A percentile compares a stretch with the other conserved stretches of the same genome.
Evolutionary conservation across 108 stramenopile genomes (phyloP).

Genomic region (Conticribra guillardii): DNA sequence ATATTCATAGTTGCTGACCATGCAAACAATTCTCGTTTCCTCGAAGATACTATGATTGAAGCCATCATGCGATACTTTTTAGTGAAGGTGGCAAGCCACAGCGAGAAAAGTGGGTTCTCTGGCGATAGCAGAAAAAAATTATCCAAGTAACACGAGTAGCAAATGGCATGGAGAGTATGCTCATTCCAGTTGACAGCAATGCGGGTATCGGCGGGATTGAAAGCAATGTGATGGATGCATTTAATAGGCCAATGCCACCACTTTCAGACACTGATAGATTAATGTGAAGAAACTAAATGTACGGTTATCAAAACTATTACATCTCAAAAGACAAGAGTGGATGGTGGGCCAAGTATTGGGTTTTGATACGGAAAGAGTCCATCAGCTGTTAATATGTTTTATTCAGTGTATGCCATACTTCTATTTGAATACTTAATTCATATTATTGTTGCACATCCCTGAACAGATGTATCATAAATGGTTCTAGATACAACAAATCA

Average conservation of each 20-base stretch:
- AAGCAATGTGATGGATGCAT: constrained; percentile 33
- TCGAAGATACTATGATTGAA: constrained; percentile 81
- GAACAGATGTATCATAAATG: no score
- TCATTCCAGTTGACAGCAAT: constrained; percentile 48
- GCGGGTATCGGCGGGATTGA: constrained; percentile 48
- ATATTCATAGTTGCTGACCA: no score
- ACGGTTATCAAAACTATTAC: no score
- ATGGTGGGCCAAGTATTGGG: constrained; percentile 92
- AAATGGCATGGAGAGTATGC: constrained; percentile 49
- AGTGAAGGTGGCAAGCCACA: constrained; percentile 45
- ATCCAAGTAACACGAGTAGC: constrained; percentile 44
- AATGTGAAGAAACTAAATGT: constrained; percentile 28
- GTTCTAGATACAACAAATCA: no score
- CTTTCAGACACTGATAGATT: constrained; percentile 46
- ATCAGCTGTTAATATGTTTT: background rate
- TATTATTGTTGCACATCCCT: no score
- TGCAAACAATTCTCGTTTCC: no score
- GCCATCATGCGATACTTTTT: constrained; percentile 76
- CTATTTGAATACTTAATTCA: no score
- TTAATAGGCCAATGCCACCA: constrained; percentile 49
- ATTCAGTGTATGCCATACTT: no score
- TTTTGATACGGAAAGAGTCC: constrained; percentile 48
- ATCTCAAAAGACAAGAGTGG: constrained; percentile 73
- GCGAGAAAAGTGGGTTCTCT: constrained; percentile 25
- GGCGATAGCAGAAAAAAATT: constrained; percentile 34